These are phyloP conservation scores for Rhodomyrtus psidioides DNA, from an alignment of 441 rosid genomes.

Conservation along the genomic window DNA sequence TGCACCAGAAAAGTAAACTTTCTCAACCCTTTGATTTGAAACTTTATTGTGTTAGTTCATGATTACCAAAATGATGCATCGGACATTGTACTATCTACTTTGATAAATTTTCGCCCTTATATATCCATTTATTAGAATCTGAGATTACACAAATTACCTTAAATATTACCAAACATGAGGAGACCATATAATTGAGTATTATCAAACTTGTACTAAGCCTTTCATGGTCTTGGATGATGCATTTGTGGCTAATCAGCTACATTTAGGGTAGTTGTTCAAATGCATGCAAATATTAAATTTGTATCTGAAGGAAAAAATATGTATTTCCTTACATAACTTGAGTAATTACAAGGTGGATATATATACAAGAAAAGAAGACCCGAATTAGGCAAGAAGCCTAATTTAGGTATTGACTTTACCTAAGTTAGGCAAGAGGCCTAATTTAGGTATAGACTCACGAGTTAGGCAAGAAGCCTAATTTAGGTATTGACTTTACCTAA, in stretches of 20 bases:
- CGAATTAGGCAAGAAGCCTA: no score
- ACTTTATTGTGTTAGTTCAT: background rate
- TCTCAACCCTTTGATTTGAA: background rate
- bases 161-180: background rate
- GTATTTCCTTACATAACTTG: no score
- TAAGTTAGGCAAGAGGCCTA: no score
- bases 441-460: no score
- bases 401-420: no score
- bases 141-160: background rate
- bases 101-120: background rate
- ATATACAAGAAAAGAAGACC: no score
- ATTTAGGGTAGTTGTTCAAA: background rate
- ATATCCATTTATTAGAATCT: background rate
- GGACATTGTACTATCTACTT: background rate
- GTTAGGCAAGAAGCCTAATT: no score
- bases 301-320: no score
- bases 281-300: background rate
- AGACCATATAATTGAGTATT: background rate
- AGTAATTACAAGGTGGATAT: no score
- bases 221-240: background rate
- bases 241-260: background rate
- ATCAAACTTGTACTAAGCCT: background rate
- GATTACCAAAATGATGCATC: background rate
- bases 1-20: constrained; percentile 57
- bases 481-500: no score